phyloP scores from a whole-genome alignment of 805 yeast genomes.

The Teunomyces aglyptinius region DNA sequence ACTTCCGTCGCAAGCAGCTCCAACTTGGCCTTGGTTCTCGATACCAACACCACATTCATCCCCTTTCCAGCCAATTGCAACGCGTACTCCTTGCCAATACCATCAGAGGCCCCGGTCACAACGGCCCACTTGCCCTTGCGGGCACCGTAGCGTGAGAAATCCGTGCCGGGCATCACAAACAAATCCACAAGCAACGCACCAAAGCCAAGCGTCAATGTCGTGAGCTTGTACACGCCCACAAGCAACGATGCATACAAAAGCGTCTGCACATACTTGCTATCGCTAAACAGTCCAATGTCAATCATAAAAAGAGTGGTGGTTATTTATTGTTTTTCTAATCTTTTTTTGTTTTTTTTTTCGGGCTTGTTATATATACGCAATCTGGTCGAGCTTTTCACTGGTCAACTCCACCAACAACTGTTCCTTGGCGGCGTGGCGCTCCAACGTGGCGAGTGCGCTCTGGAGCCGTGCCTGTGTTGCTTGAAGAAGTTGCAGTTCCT shows the following conservation, averaged over 20 bases:
- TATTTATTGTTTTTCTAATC: neutral
- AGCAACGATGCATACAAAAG: constrained; percentile 38
- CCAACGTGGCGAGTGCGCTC: constrained; percentile 15
- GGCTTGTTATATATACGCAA: constrained; percentile 42
- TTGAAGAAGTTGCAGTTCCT: constrained; percentile 26
- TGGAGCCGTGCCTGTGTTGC: constrained; percentile 20
- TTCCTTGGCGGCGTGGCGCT: constrained; percentile 29
- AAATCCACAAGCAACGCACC: constrained; percentile 57
- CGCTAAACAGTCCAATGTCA: constrained; percentile 9
- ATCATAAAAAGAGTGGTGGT: neutral
- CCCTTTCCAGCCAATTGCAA: constrained; percentile 82
- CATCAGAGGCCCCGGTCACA: constrained; percentile 96
- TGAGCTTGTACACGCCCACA: constrained; percentile 63
- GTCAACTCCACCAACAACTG: constrained; percentile 35
- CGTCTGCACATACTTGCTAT: constrained; percentile 15
- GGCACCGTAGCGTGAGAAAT: constrained; percentile 73
- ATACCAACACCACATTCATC: constrained; percentile 76
- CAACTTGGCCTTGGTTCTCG: constrained; percentile 80
- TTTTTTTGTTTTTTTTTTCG: neutral
- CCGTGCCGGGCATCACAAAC: constrained; percentile 60
- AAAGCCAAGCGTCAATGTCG: constrained; percentile 49
- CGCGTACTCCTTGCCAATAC: constrained; percentile 92
- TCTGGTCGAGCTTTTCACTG: constrained; percentile 50
- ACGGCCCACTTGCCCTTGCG: constrained; percentile 81
- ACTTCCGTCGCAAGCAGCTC: constrained; percentile 64